Evolutionary conservation across 2,329 filamentous ascomycete genomes (phyloP).

Genomic region (Fusarium sp.): DNA sequence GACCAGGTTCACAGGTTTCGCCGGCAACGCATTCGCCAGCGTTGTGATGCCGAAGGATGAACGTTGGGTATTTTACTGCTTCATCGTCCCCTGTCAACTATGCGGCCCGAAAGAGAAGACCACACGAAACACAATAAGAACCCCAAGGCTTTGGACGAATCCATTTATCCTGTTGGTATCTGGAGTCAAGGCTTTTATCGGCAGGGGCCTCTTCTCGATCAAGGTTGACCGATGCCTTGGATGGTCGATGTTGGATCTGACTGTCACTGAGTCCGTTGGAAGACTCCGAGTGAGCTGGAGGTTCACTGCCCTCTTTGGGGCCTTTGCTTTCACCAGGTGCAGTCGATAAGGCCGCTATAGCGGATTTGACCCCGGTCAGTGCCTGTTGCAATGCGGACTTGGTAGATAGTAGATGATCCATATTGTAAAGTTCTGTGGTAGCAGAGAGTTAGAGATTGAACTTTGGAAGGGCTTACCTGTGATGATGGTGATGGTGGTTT

Average conservation of each 20-base stretch:
- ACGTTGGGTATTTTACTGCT: background rate
- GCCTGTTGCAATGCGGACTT: background rate
- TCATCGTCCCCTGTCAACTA: accelerated
- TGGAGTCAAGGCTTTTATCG: background rate
- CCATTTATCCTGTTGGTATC: background rate
- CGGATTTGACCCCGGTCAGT: background rate
- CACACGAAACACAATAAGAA: too few relatives aligned
- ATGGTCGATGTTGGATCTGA: background rate
- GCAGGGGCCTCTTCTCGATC: background rate
- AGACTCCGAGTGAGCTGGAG: background rate
- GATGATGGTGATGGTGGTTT: too few relatives aligned
- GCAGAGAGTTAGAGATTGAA: background rate
- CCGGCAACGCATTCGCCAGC: background rate
- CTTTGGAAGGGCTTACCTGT: background rate
- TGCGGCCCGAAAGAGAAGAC: too few relatives aligned
- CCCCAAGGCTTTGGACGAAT: background rate
- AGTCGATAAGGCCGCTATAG: background rate
- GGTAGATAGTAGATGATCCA: background rate
- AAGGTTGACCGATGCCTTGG: background rate
- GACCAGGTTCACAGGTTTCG: background rate
- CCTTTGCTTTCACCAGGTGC: background rate
- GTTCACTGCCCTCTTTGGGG: background rate
- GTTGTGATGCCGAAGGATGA: background rate
- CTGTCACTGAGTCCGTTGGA: background rate
- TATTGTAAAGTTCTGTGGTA: background rate